These are phyloP conservation scores for Pythium myriotylum DNA, from an alignment of 352 stramenopile genomes.

Conservation along the genomic window DNA sequence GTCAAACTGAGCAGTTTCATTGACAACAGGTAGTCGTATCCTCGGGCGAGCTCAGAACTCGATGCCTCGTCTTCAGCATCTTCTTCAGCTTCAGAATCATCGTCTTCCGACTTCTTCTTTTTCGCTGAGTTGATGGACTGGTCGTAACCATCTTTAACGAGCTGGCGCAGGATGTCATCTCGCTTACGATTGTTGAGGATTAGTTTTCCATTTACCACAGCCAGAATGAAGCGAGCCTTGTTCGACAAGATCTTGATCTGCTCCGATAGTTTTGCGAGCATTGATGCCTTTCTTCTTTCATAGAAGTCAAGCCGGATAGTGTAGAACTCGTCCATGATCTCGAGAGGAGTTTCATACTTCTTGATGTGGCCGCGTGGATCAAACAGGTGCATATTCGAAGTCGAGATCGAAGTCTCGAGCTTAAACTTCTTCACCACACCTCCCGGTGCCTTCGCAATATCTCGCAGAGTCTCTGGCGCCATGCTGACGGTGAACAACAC, in stretches of 20 bases:
- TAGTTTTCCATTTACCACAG: slow-evolving; percentile 91
- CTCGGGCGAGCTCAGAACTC: slow-evolving; percentile 37
- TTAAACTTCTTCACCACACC: slow-evolving; percentile 96
- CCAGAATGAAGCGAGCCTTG: slow-evolving; percentile 96
- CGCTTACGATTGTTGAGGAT: slow-evolving; percentile 95
- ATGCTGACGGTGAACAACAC: slow-evolving; percentile 91
- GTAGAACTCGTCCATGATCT: slow-evolving; percentile 96
- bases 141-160: slow-evolving; percentile 91
- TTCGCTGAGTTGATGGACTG: slow-evolving; percentile 46
- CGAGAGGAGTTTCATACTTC: slow-evolving; percentile 92
- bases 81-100: slow-evolving; percentile 44
- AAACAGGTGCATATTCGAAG: slow-evolving; percentile 98
- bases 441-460: slow-evolving; percentile 63
- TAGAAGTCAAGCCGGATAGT: slow-evolving; percentile 92
- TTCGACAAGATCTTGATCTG: slow-evolving; percentile 93
- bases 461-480: slow-evolving; percentile 64
- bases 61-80: slow-evolving; percentile 47
- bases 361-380: slow-evolving; percentile 89
- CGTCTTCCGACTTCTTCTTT: slow-evolving; percentile 51
- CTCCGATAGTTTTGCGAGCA: slow-evolving; percentile 89
- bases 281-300: slow-evolving; percentile 87
- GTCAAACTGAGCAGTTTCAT: slow-evolving; percentile 96
- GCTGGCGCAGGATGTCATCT: slow-evolving; percentile 88
- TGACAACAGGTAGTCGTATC: slow-evolving; percentile 96
- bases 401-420: slow-evolving; percentile 92